Evolutionary conservation across 169 alveolate species (phyloP).

Genomic region (Ophryocystis elektroscirrha): DNA sequence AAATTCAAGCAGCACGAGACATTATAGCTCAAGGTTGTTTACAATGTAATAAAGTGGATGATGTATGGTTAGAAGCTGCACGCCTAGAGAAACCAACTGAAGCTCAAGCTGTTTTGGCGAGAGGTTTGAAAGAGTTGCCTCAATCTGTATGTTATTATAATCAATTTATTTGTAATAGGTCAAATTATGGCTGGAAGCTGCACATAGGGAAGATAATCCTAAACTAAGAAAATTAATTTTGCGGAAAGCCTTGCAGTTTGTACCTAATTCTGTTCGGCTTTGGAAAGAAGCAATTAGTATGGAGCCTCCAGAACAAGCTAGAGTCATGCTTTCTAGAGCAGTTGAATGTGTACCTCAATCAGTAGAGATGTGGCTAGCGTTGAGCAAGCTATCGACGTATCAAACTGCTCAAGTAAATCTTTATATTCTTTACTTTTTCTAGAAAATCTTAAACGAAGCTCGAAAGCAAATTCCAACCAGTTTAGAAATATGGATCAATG

Average conservation of each 20-base stretch:
- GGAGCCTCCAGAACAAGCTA: conserved; percentile 75
- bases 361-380: conserved; percentile 88
- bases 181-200: conserved; percentile 86
- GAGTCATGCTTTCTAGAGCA: conserved; percentile 71
- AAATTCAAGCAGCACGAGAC: conserved; percentile 76
- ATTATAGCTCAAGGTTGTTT: conserved; percentile 76
- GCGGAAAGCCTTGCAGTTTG: conserved; percentile 75
- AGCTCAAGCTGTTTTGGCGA: conserved; percentile 71
- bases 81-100: conserved; percentile 76
- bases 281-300: conserved; percentile 90
- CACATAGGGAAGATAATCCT: conserved; percentile 59
- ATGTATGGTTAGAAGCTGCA: conserved; percentile 95
- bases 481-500: conserved; percentile 77
- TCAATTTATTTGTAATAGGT: too few relatives aligned
- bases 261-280: conserved; percentile 80
- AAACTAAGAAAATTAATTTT: conserved; percentile 58
- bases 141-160: too few relatives aligned
- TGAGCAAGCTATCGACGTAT: conserved; percentile 81
- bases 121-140: conserved; percentile 53
- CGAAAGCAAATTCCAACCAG: conserved; percentile 78
- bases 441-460: conserved; percentile 79
- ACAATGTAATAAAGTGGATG: conserved; percentile 84
- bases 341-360: conserved; percentile 93
- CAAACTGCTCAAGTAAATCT: conserved; percentile 89
- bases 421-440: too few relatives aligned